Conservation (phyloP, 2,329 filamentous ascomycete genomes). For the Aspergillus jensenii region DNA sequence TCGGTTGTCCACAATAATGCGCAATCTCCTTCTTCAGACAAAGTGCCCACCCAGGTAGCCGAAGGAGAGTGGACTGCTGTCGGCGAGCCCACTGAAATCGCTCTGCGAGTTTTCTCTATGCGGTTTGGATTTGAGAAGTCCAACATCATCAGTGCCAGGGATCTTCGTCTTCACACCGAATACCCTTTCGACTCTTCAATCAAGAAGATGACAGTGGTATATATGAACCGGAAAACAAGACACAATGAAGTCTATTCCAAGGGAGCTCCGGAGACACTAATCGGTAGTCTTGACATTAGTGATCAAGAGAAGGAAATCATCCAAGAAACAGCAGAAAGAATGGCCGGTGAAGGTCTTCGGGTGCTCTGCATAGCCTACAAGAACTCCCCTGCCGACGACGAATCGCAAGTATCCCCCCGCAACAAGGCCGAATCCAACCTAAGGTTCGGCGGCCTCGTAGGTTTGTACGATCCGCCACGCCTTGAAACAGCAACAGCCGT, state of each 20-base stretch:
- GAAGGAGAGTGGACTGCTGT: slow-evolving; percentile 54
- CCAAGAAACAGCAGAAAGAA: slow-evolving; percentile 51
- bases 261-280: slow-evolving; percentile 43
- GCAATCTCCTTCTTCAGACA: background rate
- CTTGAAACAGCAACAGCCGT: slow-evolving; percentile 62
- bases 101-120: slow-evolving; percentile 64
- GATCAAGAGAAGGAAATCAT: slow-evolving; percentile 23
- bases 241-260: slow-evolving; percentile 44
- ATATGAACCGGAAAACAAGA: slow-evolving; percentile 23
- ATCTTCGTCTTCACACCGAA: slow-evolving; percentile 46
- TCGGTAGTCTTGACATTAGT: slow-evolving; percentile 31
- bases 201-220: slow-evolving; percentile 57
- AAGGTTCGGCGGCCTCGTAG: slow-evolving; percentile 63
- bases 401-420: slow-evolving; percentile 41
- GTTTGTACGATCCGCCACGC: slow-evolving; percentile 66
- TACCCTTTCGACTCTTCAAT: slow-evolving; percentile 71
- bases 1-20: slow-evolving; percentile 49
- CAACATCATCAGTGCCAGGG: slow-evolving; percentile 35
- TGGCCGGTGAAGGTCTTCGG: slow-evolving; percentile 60
- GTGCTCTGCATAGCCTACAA: slow-evolving; percentile 58
- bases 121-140: slow-evolving; percentile 56
- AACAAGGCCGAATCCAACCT: slow-evolving; percentile 59
- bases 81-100: slow-evolving; percentile 67
- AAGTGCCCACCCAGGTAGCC: slow-evolving; percentile 13
- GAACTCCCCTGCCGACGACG: slow-evolving; percentile 24